Evolutionary conservation across 2,329 filamentous ascomycete genomes (phyloP), one percentile per base, ranked within the genome.

Genomic region (Ustulina deusta): DNA sequence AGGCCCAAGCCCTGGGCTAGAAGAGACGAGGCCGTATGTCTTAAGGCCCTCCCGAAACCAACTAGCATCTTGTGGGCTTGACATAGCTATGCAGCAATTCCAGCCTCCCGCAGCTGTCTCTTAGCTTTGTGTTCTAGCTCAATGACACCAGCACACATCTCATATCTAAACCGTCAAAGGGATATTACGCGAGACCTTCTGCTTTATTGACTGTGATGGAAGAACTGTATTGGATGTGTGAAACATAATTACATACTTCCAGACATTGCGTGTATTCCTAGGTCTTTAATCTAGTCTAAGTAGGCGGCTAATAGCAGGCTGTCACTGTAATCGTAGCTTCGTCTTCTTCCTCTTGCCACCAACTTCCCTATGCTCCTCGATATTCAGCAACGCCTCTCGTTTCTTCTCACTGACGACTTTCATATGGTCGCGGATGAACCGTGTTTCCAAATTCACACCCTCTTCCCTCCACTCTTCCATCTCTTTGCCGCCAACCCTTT

Each of bases 391-490:
- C 0, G 95, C 96, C 81, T 97, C 94, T 65, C 94, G 87, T 86
- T 97, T 97, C 87, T 95, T 97, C 84, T 97, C 93, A n/a, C 92
- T 91, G 6, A 99, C 96, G 52, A 93, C 80, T 85, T 97, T 97
- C 77, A 99, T 82, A 40, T 91, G 90, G 71, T 97, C 94, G 62
- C 92, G 87, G 55, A 97, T 85, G 27, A 99, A 93, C 65, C 96
- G 86, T 1, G 91, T 92, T 83, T 98, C 95, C n/a, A 99, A 82
- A 81, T 93, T 98, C 63, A 99, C 96, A 0, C 93, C 93, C 75
- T 97, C 93, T 79, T 98, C 95, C 60, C 86, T 81, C 91, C 94
- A 99, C 68, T 90, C 89, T 52, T 88, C 89, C 92, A 99, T 93
- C 79, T 93, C 81, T 76, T 89, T 82, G 1, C 93, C 92, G 0